phyloP scores from a whole-genome alignment of 2,329 filamentous ascomycete species.

The Fusarium proliferatum region DNA sequence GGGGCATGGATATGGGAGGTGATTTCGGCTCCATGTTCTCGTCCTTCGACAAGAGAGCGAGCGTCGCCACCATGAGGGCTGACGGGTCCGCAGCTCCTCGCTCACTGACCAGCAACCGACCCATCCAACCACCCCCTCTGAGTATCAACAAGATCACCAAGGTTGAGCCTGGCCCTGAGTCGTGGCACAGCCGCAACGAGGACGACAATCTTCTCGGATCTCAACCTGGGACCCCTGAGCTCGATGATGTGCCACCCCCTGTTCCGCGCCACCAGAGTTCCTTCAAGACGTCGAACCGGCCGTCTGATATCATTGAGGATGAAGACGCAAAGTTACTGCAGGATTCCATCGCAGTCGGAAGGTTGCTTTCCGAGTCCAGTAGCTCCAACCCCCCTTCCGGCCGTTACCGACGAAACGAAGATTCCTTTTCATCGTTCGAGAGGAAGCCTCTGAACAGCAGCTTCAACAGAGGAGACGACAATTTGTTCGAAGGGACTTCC shows the following conservation, averaged over 20 bases:
- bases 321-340: slow-evolving; percentile 65
- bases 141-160: slow-evolving; percentile 58
- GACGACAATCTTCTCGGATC: slow-evolving; percentile 60
- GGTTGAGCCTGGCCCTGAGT: slow-evolving; percentile 60
- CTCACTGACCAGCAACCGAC: slow-evolving; percentile 59
- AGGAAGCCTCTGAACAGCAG: slow-evolving; percentile 45
- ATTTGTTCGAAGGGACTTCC: slow-evolving; percentile 64
- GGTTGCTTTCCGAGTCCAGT: slow-evolving; percentile 53
- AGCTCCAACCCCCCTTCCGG: slow-evolving; percentile 29
- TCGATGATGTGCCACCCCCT: slow-evolving; percentile 54
- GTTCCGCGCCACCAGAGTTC: slow-evolving; percentile 54
- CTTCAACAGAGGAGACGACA: slow-evolving; percentile 62
- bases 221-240: slow-evolving; percentile 52
- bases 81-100: slow-evolving; percentile 54
- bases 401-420: slow-evolving; percentile 56
- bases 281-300: slow-evolving; percentile 48
- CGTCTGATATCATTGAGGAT: slow-evolving; percentile 58
- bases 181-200: slow-evolving; percentile 61
- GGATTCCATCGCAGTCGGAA: slow-evolving; percentile 63
- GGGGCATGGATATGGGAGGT: slow-evolving; percentile 64
- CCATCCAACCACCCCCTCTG: slow-evolving; percentile 57
- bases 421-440: slow-evolving; percentile 50
- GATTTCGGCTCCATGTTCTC: slow-evolving; percentile 69
- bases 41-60: slow-evolving; percentile 66
- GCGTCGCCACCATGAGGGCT: slow-evolving; percentile 60